phyloP scores from a whole-genome alignment of 306 rosid genomes.

The Rosa persica region DNA sequence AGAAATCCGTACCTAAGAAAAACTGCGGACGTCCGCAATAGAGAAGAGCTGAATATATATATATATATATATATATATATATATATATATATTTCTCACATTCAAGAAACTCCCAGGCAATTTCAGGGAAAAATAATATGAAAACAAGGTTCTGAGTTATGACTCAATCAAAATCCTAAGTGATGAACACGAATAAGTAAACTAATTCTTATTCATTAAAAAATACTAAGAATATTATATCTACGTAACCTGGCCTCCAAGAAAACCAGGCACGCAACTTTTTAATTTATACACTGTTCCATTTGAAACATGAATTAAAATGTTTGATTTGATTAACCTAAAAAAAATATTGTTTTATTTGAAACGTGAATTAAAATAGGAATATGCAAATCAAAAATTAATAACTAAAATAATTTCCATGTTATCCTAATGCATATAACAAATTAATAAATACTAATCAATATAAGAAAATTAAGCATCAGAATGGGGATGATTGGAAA shows the following conservation, averaged over 20 bases:
- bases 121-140: not conserved
- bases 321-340: no score
- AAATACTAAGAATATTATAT: not conserved
- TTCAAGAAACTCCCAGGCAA: constrained; percentile 3
- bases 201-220: not conserved
- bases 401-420: not conserved
- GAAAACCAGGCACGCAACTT: not conserved
- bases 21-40: no score
- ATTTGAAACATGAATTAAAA: not conserved
- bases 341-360: not conserved
- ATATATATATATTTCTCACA: not conserved
- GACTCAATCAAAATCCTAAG: not conserved
- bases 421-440: not conserved
- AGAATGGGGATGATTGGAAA: not conserved
- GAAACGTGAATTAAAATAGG: not conserved
- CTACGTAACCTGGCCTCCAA: not conserved
- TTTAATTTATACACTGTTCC: not conserved
- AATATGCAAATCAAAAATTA: not conserved
- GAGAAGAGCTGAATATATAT: no score
- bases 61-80: no score
- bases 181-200: not conserved
- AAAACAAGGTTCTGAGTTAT: constrained; percentile 6
- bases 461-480: not conserved
- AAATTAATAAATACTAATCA: not conserved
- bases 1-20: no score